Evolutionary conservation across 768 basidiomycete species (phyloP), one percentile per base, ranked within the genome.

Genomic region (Termitomyces sp.): DNA sequence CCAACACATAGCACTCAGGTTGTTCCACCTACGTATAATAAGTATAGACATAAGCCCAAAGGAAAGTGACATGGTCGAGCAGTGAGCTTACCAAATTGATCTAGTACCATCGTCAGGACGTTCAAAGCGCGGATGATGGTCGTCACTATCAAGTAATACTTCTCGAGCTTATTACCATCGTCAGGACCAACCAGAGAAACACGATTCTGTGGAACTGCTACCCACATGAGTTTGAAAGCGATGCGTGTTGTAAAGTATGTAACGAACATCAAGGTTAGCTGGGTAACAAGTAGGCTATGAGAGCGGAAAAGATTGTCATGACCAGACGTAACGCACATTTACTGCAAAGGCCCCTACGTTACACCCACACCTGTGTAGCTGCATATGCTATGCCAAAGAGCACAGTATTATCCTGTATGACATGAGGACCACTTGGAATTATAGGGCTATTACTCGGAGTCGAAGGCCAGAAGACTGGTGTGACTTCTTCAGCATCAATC

Each of bases 101-200:
- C 54, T 6, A 23, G 63, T 42, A n/a, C 54, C 69, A 17, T 59
- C 61, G 9, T 66, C 56, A 6, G 62, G 55, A 23, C 53, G 2
- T 25, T 65, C 14, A 65, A 54, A 1, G 52, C 56, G 25, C 62
- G 62, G 4, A 67, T 43, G 3, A 69, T 11, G 1, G 56, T 41
- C 1, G 64, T 62, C 37, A 44, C 60, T 23, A 64, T 46, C 10
- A 69, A 16, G 45, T 70, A 70, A 50, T 65, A 70, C 45, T 68
- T 68, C 48, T 69, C 68, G 57, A 69, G 48, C 42, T n/a, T 54
- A 16, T 62, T 63, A 3, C 68, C 68, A 53, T 69, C 67, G 9
- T 65, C 17, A 69, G 52, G n/a, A 69, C 67, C 11, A 69, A 42
- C 37, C 68, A 68, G 47, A 14, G 7, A 34, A 12, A 6, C 12